phyloP scores from a whole-genome alignment of 345 rosid species.

The Pistacia vera region DNA sequence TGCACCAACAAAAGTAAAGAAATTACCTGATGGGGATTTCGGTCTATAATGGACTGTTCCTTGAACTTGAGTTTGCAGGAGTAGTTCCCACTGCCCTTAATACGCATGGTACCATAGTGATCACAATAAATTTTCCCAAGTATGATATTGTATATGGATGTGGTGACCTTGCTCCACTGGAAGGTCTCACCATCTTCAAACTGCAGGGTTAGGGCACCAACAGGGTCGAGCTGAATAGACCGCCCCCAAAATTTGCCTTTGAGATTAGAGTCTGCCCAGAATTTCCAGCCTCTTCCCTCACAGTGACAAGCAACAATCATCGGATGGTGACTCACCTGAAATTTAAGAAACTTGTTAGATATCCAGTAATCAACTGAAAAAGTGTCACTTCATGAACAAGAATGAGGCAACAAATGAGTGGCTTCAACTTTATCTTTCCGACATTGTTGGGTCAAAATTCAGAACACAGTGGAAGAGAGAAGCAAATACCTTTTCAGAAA shows the following conservation, averaged over 20 bases:
- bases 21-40: constrained; percentile 96
- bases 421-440: constrained; percentile 5
- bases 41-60: constrained; percentile 97
- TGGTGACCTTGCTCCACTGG: constrained; percentile 99
- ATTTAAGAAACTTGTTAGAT: constrained; percentile 30
- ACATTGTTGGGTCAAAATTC: background rate
- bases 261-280: constrained; percentile 98
- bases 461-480: constrained; percentile 1
- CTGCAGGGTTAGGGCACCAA: constrained; percentile 80
- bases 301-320: constrained; percentile 98
- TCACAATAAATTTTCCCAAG: constrained; percentile 95
- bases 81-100: constrained; percentile 81
- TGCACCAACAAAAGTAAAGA: background rate
- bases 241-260: constrained; percentile 99
- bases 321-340: constrained; percentile 98
- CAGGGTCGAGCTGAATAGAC: constrained; percentile 98
- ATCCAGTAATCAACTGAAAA: constrained; percentile 9
- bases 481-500: constrained; percentile 81
- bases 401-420: background rate
- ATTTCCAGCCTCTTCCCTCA: constrained; percentile 98
- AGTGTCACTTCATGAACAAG: background rate
- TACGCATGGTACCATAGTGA: constrained; percentile 97
- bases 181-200: constrained; percentile 90
- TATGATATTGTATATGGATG: constrained; percentile 97
- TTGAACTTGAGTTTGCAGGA: constrained; percentile 96